Base-by-base conservation (phyloP, 75 land plant species). In the Pseudotsuga menziesii region DNA sequence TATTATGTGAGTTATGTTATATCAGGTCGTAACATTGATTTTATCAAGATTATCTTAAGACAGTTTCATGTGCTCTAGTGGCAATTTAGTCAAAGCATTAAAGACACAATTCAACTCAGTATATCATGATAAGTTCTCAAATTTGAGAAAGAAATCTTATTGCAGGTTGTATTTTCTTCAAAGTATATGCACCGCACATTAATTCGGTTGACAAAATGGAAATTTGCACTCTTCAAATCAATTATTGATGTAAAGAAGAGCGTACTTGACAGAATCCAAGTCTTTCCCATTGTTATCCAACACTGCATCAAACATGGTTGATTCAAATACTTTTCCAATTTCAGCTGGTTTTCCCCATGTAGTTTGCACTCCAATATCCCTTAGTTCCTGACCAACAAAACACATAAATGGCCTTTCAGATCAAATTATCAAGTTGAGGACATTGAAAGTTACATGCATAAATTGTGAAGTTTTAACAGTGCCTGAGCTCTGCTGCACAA, bases 201-300 rank as follows among this genome's bases (percentile, higher is more conserved):
- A 25, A 61, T 54, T 8, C 44, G 57, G 22, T 20, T 27, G 55
- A 52, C 80, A 72, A 6, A 13, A 20, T 20, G 17, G 19, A 72
- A 22, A n/a, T 72, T 32, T 19, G 63, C 22, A 73, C 36, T 19
- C 41, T 26, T 75, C 15, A 75, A 26, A 80, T 2, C 9, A 55
- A 54, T 16, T 36, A 23, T 22, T 48, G 4, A 72, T 63, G 41
- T 29, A 22, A 72, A 60, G 60, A 57, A 69, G 35, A 13, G 57
- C 82, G 59, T 58, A 96, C 98, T 87, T 90, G 61, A 94, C 98
- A 77, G 91, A 74, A 54, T 94, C 95, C 64, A 94, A 73, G 74
- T 95, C 95, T 84, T 97, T 97, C 72, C 99, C 99, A 86, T 97
- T 97, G 86, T 97, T 97, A 57, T 97, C 98, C 75, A 97, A 76